These are phyloP conservation scores for Coemansia sp. DNA, from an alignment of 192 early-diverging fungal genomes.

Conservation along the genomic window DNA sequence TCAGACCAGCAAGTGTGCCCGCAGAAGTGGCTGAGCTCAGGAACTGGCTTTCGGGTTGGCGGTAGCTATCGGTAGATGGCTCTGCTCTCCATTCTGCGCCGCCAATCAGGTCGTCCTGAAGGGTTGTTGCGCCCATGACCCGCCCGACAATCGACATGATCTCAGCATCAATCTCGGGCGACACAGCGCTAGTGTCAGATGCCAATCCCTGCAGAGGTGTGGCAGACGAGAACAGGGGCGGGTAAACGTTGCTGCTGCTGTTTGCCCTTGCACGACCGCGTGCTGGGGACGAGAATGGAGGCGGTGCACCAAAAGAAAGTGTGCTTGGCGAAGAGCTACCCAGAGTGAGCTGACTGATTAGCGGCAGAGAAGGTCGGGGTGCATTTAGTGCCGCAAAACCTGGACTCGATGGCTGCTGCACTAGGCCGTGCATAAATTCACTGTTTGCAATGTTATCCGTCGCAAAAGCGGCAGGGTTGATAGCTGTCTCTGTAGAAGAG, in stretches of 20 bases:
- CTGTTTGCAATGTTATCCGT: background rate
- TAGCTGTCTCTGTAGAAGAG: background rate
- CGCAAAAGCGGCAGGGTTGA: background rate
- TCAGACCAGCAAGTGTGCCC: background rate
- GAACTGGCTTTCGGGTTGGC: background rate
- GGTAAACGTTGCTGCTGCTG: slow-evolving; percentile 28
- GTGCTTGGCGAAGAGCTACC: slow-evolving; percentile 5
- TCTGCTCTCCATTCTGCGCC: slow-evolving; percentile 45
- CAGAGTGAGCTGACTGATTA: slow-evolving; percentile 13
- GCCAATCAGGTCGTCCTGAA: slow-evolving; percentile 37
- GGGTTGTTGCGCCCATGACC: slow-evolving; percentile 40
- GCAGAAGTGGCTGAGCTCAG: background rate
- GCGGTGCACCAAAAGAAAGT: slow-evolving; percentile 10
- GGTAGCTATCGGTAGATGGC: slow-evolving; percentile 3
- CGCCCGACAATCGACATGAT: slow-evolving; percentile 45
- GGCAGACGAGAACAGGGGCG: slow-evolving; percentile 4
- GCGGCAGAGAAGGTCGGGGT: slow-evolving; percentile 23
- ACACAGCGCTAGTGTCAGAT: slow-evolving; percentile 9
- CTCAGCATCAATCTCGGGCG: slow-evolving; percentile 46
- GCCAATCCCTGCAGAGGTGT: background rate
- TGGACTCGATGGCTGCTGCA: background rate
- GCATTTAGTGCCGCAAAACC: background rate
- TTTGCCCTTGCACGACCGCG: slow-evolving; percentile 28
- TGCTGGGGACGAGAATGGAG: slow-evolving; percentile 1
- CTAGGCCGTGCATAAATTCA: background rate